Evolutionary conservation across 148 eudicot species (phyloP).

Genomic region (Diospyros lotus): DNA sequence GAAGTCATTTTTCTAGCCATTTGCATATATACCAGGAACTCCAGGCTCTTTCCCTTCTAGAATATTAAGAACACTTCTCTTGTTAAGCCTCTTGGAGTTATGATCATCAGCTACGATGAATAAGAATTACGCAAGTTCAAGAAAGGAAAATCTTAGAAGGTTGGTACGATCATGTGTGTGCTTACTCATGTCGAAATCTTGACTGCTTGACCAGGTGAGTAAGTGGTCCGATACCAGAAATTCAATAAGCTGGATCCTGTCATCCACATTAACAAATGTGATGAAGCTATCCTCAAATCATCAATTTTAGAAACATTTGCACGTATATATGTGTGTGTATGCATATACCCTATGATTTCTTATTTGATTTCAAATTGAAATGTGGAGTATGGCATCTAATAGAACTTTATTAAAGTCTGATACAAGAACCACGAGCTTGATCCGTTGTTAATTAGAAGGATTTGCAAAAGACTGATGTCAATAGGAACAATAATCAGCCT

Average conservation of each 20-base stretch:
- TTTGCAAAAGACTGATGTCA: too few species aligned
- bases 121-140: not conserved
- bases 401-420: too few species aligned
- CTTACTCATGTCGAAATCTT: slow-evolving; percentile 59
- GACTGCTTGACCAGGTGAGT: slow-evolving; percentile 53
- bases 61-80: too few species aligned
- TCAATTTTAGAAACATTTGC: too few species aligned
- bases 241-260: slow-evolving; percentile 94
- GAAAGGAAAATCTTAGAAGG: not conserved
- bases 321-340: too few species aligned
- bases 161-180: slow-evolving; percentile 2
- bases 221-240: slow-evolving; percentile 65
- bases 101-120: not conserved
- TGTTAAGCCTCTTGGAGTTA: not conserved
- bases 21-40: too few species aligned
- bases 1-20: not conserved
- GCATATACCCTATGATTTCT: too few species aligned
- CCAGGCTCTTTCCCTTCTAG: not conserved
- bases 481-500: too few species aligned
- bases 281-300: not conserved
- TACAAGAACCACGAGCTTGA: too few species aligned
- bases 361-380: too few species aligned
- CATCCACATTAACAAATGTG: slow-evolving; percentile 17
- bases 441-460: too few species aligned
- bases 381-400: too few species aligned